Evolutionary conservation across 345 rosid species (phyloP), one percentile per base, ranked within the genome.

Genomic region (Boechera stricta): DNA sequence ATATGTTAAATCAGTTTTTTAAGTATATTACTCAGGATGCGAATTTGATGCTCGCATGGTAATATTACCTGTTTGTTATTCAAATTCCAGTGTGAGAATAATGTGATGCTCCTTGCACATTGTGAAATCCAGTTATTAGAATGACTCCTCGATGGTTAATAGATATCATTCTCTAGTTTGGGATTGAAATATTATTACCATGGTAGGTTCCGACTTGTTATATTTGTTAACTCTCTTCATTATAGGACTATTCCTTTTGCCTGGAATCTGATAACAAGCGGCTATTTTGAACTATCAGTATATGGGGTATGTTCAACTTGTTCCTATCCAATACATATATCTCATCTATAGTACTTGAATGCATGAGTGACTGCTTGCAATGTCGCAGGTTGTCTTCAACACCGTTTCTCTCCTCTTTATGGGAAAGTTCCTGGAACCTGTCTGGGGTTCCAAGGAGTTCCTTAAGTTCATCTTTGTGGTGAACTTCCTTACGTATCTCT

Each of bases 361-460:
- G 77, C 38, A 32, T 5, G 35, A 73, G 33, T 78, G 81, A 72
- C 58, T 67, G 51, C 60, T 58, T 67, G 59, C 65, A 16, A 73
- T 62, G 77, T 75, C 64, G 60, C 81, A 92, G 98, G 86, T 87
- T 72, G 85, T 91, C 71, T 72, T 82, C 76, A 90, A 91, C 80
- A 83, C 87, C 21, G 65, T 91, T 69, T 89, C 96, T 79, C 97
- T 95, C 75, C 96, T 92, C 68, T 80, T 87, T 77, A 82, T 89
- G 91, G 99, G 99, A 69, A 95, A 90, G 87, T 81, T 95, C 76
- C 91, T 95, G 56, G 99, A 95, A 77, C 98, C 97, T 24, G 85
- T 95, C 7, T 91, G 98, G 99, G 99, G 99, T 79, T 83, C 98
- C 35, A 92, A 83, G 87, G 98, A 93, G 82, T 93, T 95, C 84